Evolutionary conservation across 441 rosid species (phyloP).

Genomic region (Omphalea diandra): DNA sequence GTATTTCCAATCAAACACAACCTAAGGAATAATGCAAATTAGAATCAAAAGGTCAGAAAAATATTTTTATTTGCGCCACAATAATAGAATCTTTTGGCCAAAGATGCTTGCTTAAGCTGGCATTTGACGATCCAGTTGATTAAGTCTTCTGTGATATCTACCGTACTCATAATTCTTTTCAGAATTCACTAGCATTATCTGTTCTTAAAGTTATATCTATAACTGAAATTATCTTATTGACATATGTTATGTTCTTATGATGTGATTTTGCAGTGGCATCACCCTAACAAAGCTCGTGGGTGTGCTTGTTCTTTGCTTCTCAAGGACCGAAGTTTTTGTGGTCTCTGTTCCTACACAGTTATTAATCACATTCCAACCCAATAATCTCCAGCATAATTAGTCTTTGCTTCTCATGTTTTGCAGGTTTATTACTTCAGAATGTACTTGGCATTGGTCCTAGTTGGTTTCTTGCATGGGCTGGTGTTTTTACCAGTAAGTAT

Average conservation of each 20-base stretch:
- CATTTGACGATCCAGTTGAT: background rate
- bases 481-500: constrained; percentile 87
- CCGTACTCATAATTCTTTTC: background rate
- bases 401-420: background rate
- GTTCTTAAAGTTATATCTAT: no score
- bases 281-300: constrained; percentile 96
- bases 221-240: background rate
- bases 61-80: no score
- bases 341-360: constrained; percentile 38
- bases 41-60: no score
- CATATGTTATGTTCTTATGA: constrained; percentile 2
- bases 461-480: constrained; percentile 95
- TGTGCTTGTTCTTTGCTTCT: constrained; percentile 93
- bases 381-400: background rate
- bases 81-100: no score
- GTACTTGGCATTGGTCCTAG: constrained; percentile 93
- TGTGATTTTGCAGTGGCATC: constrained; percentile 68
- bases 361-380: background rate
- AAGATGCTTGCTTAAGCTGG: background rate
- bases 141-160: background rate
- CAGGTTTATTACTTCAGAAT: constrained; percentile 98
- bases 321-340: constrained; percentile 96
- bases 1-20: no score
- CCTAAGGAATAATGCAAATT: no score
- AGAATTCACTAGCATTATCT: background rate